Percentiles rank a stretch among this genome's conserved stretches.
Conservation (phyloP, 2,329 filamentous ascomycete species). For the Akanthomyces uredinophilus region DNA sequence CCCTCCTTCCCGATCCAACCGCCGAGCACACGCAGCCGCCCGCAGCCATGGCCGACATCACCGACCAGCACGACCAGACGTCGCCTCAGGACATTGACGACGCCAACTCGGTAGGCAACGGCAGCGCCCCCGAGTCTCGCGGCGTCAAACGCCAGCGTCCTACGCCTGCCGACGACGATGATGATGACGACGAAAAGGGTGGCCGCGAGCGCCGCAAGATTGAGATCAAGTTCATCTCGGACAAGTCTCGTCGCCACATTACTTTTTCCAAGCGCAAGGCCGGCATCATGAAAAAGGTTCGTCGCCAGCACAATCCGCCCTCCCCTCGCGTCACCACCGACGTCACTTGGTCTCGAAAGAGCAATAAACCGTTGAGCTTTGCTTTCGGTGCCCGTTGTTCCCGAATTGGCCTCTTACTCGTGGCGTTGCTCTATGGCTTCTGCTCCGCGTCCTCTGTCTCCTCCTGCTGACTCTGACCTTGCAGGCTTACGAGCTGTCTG, state of each 20-base stretch:
- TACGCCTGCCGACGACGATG: conserved; percentile 82
- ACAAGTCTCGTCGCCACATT: conserved; percentile 98
- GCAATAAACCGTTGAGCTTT: background rate
- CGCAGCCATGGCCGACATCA: conserved; percentile 68
- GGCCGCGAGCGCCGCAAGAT: conserved; percentile 98
- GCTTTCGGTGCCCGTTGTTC: background rate
- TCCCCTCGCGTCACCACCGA: background rate
- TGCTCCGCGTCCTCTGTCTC: conserved; percentile 17
- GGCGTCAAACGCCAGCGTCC: conserved; percentile 87
- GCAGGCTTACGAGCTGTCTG: conserved; percentile 94
- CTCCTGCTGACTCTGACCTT: conserved; percentile 15
- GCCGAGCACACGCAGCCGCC: conserved; percentile 17
- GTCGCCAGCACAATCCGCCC: conserved; percentile 28
- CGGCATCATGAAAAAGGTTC: conserved; percentile 99
- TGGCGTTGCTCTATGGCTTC: background rate
- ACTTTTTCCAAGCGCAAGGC: conserved; percentile 99
- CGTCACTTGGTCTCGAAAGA: background rate
- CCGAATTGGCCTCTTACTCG: conserved; percentile 5
- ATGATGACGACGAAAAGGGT: conserved; percentile 96
- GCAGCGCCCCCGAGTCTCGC: conserved; percentile 65
- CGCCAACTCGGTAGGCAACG: conserved; percentile 67
- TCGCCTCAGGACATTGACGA: conserved; percentile 72
- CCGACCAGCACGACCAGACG: conserved; percentile 70
- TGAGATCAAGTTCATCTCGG: conserved; percentile 99
- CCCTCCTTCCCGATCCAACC: background rate